Evolutionary conservation across 345 rosid species (phyloP).

Genomic region (Linum tenue): DNA sequence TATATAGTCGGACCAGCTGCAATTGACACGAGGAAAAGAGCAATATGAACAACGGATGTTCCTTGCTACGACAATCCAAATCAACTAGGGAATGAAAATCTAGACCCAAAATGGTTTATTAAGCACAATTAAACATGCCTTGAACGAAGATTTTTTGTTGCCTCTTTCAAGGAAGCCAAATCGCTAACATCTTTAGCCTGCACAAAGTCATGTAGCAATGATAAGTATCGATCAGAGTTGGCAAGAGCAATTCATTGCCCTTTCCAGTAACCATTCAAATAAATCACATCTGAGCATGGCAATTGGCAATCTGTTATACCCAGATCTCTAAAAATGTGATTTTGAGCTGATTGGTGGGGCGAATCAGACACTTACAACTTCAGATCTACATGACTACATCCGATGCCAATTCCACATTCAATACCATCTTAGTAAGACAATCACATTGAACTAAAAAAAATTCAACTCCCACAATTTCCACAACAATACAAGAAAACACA

Average conservation of each 20-base stretch:
- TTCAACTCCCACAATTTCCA: too few relatives aligned
- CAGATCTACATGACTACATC: conserved; percentile 68
- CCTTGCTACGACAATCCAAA: conserved; percentile 8
- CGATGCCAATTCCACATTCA: too few relatives aligned
- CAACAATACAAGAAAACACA: too few relatives aligned
- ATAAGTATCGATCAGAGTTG: conserved; percentile 10
- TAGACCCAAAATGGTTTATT: neutral
- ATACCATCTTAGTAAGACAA: too few relatives aligned
- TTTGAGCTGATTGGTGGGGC: conserved; percentile 76
- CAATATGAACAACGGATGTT: too few relatives aligned
- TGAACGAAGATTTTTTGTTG: conserved; percentile 77
- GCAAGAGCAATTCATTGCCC: neutral
- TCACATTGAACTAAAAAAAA: neutral
- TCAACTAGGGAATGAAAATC: conserved; percentile 7
- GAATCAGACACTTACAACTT: conserved; percentile 67
- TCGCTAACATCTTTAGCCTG: conserved; percentile 83
- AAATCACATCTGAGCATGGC: neutral
- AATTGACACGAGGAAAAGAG: conserved; percentile 6
- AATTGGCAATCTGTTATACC: neutral
- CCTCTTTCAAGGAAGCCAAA: conserved; percentile 75
- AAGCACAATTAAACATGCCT: conserved; percentile 32
- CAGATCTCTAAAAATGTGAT: conserved; percentile 92
- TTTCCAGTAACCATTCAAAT: neutral
- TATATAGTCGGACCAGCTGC: conserved; percentile 70
- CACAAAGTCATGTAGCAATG: conserved; percentile 7